Evolutionary conservation across 108 stramenopile species (phyloP), one percentile per base, ranked within the genome.

Genomic region (Skeletonema costatum): DNA sequence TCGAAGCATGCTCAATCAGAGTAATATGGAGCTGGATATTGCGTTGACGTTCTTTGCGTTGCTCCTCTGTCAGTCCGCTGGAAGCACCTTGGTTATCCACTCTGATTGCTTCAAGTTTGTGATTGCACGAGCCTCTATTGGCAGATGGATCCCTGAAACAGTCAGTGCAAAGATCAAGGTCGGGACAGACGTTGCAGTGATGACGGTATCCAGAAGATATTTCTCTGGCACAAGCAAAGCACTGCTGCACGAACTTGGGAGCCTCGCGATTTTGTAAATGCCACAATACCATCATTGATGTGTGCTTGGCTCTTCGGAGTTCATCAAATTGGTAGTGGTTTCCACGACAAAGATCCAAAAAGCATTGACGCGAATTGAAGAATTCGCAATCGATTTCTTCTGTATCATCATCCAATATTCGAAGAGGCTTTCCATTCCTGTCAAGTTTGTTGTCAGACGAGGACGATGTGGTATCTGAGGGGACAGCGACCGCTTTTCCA

Each of bases 291-390:
- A 99, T 99, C 98, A 99, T 98, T 2, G 94, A 96, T 29, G 97
- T 96, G 78, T 99, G 98, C 87, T 99, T 99, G 16, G 97, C 98
- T 42, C 98, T 81, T 39, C 99, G 87, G 35, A 99, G 86, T 74
- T 98, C 92, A 78, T 99, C 98, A 71, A 99, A 99, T 79, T 99
- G 99, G 78, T 99, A 99, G 82, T 99, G 98, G 74, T 99, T 99
- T 21, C 97, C 93, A 50, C 90, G 82, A 65, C 95, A 96, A 14
- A 96, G 83, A 66, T 93, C 93, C 41, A 96, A 71, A 78, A 96
- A 96, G 51, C 88, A 91, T 76, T 92, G 97, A 16, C 93, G 92
- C 59, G 88, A 90, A 68, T 93, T 95, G 50, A 93, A 78, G 65
- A 96, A 89, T 62, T 95, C 96, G 72, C 93, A 94, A 77, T 94